Percentiles rank a stretch among this genome's conserved stretches.
Conservation (phyloP, 2,329 filamentous ascomycete species). For the Fusarium pilosicola region DNA sequence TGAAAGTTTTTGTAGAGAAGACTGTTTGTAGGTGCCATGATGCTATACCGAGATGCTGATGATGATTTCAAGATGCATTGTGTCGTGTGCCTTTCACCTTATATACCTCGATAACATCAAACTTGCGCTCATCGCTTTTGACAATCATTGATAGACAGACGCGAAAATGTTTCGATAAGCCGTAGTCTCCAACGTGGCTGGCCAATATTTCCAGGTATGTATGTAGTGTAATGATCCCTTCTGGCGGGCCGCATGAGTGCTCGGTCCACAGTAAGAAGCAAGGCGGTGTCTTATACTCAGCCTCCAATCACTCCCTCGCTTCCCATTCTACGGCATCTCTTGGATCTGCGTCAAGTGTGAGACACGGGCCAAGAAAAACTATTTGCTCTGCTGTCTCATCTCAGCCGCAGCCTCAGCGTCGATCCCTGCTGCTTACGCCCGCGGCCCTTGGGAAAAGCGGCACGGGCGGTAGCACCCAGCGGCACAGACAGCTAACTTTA, state of each 20-base stretch:
- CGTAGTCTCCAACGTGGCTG: background rate
- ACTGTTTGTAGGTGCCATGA: constrained; percentile 34
- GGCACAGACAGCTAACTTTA: background rate
- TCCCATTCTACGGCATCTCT: background rate
- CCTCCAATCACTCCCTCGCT: background rate
- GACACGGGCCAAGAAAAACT: background rate
- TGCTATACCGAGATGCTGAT: background rate
- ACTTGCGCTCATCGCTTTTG: background rate
- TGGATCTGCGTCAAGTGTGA: background rate
- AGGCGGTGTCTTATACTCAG: background rate
- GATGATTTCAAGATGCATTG: background rate
- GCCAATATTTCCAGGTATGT: background rate
- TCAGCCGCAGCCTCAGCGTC: background rate
- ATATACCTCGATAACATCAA: background rate
- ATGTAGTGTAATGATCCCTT: constrained; percentile 1
- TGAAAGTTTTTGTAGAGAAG: constrained; percentile 41
- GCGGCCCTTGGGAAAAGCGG: background rate
- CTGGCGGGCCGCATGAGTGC: background rate
- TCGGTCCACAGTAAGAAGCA: background rate
- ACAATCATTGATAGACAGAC: background rate
- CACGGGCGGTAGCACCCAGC: background rate
- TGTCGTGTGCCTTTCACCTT: background rate
- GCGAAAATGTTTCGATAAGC: background rate
- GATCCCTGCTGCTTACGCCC: constrained; percentile 1
- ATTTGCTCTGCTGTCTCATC: constrained; percentile 3